Base-by-base conservation (phyloP, 2,329 filamentous ascomycete species). In the Fusarium haematococcum region DNA sequence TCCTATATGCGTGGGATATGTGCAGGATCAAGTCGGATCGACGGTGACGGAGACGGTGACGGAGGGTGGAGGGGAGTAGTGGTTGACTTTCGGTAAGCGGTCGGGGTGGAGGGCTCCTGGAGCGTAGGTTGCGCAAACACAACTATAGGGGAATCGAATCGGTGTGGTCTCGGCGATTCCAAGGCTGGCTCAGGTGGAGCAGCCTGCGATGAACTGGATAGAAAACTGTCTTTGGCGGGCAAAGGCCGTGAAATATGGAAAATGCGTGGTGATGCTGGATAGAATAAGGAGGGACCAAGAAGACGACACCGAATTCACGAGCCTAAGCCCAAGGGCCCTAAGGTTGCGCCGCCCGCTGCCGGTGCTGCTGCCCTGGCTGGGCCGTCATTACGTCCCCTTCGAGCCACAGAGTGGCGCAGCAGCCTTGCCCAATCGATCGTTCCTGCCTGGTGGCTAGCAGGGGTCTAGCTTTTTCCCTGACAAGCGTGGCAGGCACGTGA, bases 271-370 rank as follows among this genome's bases (percentile, higher is more conserved):
- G 77, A 73, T 78, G 77, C 35, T 74, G 75, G 75, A 37, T 37
- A 37, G 35, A 76, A 78, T 80, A 73, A 73, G 78, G 81, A 81
- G 80, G 74, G 79, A 79, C 74, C 79, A 75, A 72, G 78, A 77
- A 76, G 75, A 77, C 78, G 77, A 77, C 78, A 79, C 75, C 78
- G 73, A 79, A 73, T 78, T 79, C 74, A 76, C 69, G 78, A 81
- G 80, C 80, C 80, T 76, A 76, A 81, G 45, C 48, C 48, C 70
- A 63, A 77, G 70, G 75, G 71, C 74, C 69, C 79, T 78, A 79
- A 77, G 69, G 45, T 77, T 77, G 70, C 75, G 71, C 62, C 75
- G 70, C 45, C 45, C 41, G 41, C 41, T 41, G 10, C 37, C 37
- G 35, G 30, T 32, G 37, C 37, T 20, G 43, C 23, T 48, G 43